phyloP scores from a whole-genome alignment of 208 protist species.

The Leptomonas seymouri region DNA sequence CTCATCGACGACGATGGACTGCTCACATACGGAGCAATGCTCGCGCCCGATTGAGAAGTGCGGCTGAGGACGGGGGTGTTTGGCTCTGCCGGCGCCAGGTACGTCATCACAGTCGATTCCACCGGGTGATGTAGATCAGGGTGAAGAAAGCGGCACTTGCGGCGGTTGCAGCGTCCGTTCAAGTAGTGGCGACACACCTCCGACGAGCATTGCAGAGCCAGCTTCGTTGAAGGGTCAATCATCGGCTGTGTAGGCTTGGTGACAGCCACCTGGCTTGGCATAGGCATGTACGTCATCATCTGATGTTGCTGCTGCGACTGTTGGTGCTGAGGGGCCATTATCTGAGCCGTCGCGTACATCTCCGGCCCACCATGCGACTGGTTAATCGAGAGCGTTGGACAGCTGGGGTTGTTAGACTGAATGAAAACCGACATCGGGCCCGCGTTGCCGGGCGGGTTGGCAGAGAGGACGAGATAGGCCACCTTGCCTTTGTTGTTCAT shows the following conservation, averaged over 20 bases:
- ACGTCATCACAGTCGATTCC: not conserved
- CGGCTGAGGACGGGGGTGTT: conserved; percentile 1
- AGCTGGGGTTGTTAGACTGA: conserved; percentile 12
- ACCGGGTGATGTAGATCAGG: conserved; percentile 15
- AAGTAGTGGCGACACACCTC: conserved; percentile 62
- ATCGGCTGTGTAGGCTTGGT: not conserved
- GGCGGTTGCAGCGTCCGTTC: conserved; percentile 64
- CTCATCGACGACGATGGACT: conserved; percentile 8
- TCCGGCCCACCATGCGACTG: not conserved
- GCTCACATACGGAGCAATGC: not conserved
- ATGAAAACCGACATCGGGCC: conserved; percentile 18
- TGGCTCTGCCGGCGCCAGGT: conserved; percentile 1
- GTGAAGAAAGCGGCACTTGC: conserved; percentile 72
- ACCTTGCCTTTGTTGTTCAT: conserved; percentile 12
- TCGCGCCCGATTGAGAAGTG: not conserved
- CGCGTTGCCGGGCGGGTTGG: not conserved
- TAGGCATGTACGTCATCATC: not conserved
- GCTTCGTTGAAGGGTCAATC: conserved; percentile 11
- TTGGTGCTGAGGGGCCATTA: conserved; percentile 1
- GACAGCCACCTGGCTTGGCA: not conserved
- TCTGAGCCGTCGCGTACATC: conserved; percentile 4
- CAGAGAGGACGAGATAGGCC: conserved; percentile 21
- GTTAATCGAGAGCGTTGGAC: not conserved
- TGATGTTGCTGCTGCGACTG: conserved; percentile 5
- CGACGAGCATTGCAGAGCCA: conserved; percentile 5